Percentiles rank a stretch among this genome's conserved stretches.
These are phyloP conservation scores for Teunomyces barrocoloradensis DNA, from an alignment of 805 yeast species.

Conservation along the genomic window DNA sequence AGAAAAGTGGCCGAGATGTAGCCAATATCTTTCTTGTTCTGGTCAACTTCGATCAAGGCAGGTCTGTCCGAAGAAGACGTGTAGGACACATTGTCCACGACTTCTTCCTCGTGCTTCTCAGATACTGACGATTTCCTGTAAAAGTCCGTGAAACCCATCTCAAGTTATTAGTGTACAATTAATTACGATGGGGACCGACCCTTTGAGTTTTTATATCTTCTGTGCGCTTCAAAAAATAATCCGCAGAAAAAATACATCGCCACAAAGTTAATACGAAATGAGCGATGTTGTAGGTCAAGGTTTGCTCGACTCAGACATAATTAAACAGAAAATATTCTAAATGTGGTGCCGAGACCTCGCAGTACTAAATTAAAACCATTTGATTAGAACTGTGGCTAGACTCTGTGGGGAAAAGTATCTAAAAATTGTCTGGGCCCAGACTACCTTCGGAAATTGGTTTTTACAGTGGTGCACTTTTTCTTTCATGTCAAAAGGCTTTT, in stretches of 20 bases:
- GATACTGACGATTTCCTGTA: conserved; percentile 5
- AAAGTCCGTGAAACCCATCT: conserved; percentile 11
- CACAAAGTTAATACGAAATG: background rate
- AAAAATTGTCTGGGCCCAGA: background rate
- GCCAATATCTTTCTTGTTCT: conserved; percentile 46
- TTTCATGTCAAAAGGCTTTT: background rate
- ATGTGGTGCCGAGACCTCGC: background rate
- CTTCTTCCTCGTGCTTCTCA: conserved; percentile 4
- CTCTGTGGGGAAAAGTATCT: background rate
- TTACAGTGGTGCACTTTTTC: background rate
- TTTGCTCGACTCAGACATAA: too few species aligned
- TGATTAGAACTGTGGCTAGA: background rate
- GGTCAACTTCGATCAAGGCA: conserved; percentile 38
- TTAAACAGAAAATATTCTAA: too few species aligned
- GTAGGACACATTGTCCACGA: conserved; percentile 4
- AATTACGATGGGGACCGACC: background rate
- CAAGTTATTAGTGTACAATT: background rate
- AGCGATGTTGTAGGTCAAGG: background rate
- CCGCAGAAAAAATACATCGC: conserved; percentile 5
- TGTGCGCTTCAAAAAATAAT: conserved; percentile 3
- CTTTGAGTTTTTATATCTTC: background rate
- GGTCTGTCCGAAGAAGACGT: conserved; percentile 14
- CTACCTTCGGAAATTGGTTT: background rate
- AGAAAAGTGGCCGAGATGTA: conserved; percentile 45
- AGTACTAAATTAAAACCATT: too few species aligned